Conservation (phyloP, 495 filamentous ascomycete genomes). For the Xanthoparmelia taractica region DNA sequence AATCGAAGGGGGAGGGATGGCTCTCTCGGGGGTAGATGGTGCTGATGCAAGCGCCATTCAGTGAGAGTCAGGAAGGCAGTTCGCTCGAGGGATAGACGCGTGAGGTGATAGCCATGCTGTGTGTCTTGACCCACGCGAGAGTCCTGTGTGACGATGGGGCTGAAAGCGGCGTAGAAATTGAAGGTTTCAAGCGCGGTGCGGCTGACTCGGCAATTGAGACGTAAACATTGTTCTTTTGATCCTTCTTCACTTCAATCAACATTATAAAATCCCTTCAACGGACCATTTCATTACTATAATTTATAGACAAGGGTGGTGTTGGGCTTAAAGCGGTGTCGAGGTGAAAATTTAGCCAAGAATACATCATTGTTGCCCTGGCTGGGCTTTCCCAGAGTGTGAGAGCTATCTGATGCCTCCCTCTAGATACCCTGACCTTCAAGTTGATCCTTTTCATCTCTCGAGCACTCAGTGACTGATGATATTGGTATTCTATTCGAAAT, state of each 20-base stretch:
- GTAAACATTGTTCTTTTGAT: neutral
- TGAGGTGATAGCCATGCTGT: conserved; percentile 9
- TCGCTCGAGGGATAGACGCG: neutral
- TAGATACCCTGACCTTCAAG: neutral
- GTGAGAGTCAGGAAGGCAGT: neutral
- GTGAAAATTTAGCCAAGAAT: neutral
- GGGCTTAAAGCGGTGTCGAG: too few species aligned
- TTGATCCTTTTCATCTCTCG: neutral
- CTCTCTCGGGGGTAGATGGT: conserved; percentile 35
- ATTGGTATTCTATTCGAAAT: too few species aligned
- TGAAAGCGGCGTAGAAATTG: neutral
- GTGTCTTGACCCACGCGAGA: neutral
- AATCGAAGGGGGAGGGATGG: conserved; percentile 33
- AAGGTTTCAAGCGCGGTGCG: neutral
- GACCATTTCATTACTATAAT: too few species aligned
- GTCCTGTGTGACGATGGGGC: neutral
- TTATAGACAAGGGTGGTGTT: too few species aligned
- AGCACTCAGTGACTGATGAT: too few species aligned
- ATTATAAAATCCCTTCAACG: too few species aligned
- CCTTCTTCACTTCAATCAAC: neutral
- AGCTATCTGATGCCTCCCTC: neutral
- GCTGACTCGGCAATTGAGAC: neutral
- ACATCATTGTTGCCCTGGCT: neutral
- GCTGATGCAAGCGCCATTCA: conserved; percentile 22
- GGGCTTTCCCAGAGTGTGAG: neutral